Evolutionary conservation across 2,329 filamentous ascomycete genomes (phyloP), one percentile per base, ranked within the genome.

Genomic region (Trichoderma citrinoviride): DNA sequence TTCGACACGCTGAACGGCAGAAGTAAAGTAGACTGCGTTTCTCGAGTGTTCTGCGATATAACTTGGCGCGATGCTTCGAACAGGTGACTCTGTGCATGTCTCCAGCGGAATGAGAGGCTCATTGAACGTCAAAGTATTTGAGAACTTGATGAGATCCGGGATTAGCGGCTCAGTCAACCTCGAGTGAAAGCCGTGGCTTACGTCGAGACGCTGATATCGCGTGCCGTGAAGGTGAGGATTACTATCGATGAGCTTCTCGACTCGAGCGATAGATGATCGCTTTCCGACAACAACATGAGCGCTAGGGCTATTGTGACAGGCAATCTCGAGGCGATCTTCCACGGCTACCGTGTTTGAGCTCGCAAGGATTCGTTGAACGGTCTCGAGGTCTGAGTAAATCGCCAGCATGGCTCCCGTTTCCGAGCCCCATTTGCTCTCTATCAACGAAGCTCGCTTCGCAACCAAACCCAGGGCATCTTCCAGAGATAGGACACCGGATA

Each of bases 391-490:
- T 19, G 61, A 41, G 19, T 50, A 33, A 40, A 76, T 44, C 0
- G 71, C 69, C 12, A 78, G 23, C 78, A 80, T 80, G 3, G 70
- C 44, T 0, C 77, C 78, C 5, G 44, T 47, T 7, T 79, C 77
- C 0, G 66, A 6, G 1, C 77, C 74, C 76, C 77, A 80, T 14
- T 55, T 37, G 1, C 70, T 65, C 19, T 68, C 44, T 6, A 80
- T 73, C 3, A 80, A 37, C 1, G 47, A 49, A 1, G 78, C 78
- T 12, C 79, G 70, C 0, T 60, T 69, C 2, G 69, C 67, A 7
- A 78, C 67, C 4, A 77, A 25, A 15, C 66, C 73, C 8, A 80
- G 19, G 1, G 68, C 56, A 23, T 65, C 64, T 40, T 47, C 21
- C 3, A 65, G 23, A 14, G 55, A 55, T 2, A 65, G 49, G 8